Evolutionary conservation across 257 asterid genomes (phyloP).

Genomic region (Penstemon barbatus): DNA sequence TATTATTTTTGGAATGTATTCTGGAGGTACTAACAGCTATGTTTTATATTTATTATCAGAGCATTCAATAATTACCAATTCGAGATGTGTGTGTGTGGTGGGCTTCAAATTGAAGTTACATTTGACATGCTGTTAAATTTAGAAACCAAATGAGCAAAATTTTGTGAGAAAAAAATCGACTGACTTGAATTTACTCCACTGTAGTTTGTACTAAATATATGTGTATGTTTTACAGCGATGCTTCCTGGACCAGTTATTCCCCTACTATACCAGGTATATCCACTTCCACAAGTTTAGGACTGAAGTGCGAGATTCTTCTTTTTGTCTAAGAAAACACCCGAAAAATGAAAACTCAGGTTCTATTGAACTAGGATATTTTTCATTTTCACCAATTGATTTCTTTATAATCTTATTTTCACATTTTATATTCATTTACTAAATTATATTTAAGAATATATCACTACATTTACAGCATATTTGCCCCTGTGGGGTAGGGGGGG

Average conservation of each 20-base stretch:
- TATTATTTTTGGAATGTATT: conserved; percentile 57
- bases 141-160: background rate
- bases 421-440: background rate
- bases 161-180: background rate
- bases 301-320: background rate
- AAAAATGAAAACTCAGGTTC: background rate
- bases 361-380: background rate
- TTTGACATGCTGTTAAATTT: background rate
- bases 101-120: background rate
- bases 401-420: background rate
- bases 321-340: background rate
- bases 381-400: background rate
- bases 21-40: conserved; percentile 52
- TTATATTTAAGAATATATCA: too few species aligned
- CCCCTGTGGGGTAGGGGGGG: too few species aligned
- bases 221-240: conserved; percentile 48
- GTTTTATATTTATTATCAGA: too few species aligned
- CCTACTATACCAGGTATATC: conserved; percentile 55
- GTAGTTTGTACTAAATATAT: conserved; percentile 23
- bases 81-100: background rate
- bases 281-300: background rate
- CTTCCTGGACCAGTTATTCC: conserved; percentile 89
- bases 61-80: conserved; percentile 2
- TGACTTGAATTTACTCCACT: background rate
- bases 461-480: too few species aligned